Conservation (phyloP, 192 early-diverging fungal genomes). For the Umbelopsis sp. region DNA sequence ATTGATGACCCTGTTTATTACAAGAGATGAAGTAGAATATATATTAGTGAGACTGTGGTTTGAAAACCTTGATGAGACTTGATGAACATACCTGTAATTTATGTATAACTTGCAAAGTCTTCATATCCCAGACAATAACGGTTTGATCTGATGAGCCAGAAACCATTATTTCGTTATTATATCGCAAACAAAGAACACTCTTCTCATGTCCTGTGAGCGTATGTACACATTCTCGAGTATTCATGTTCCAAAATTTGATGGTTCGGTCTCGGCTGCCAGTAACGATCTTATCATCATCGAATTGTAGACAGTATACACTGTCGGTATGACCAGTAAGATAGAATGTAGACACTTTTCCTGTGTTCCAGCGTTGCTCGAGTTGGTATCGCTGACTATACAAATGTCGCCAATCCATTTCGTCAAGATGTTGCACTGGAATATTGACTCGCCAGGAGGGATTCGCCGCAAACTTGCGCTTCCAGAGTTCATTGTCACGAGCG, state of each 20-base stretch:
- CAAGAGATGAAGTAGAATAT: not conserved
- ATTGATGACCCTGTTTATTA: constrained; percentile 62
- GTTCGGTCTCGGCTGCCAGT: constrained; percentile 81
- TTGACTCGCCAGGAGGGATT: constrained; percentile 55
- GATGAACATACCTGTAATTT: constrained; percentile 49
- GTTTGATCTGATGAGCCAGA: constrained; percentile 90
- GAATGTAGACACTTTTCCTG: constrained; percentile 44
- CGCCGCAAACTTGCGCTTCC: constrained; percentile 65
- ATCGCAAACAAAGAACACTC: constrained; percentile 86
- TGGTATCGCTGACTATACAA: constrained; percentile 69
- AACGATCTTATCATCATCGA: constrained; percentile 74
- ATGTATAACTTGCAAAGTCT: constrained; percentile 40
- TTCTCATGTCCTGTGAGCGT: constrained; percentile 73
- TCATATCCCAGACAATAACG: constrained; percentile 87
- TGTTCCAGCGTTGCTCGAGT: constrained; percentile 69
- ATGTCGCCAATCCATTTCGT: constrained; percentile 67
- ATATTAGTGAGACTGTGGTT: not conserved
- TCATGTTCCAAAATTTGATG: constrained; percentile 86
- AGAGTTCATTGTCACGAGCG: constrained; percentile 71
- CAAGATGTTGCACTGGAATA: constrained; percentile 21
- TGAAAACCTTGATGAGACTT: not conserved
- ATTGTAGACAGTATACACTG: constrained; percentile 95
- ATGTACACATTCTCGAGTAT: constrained; percentile 57
- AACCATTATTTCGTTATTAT: constrained; percentile 75
- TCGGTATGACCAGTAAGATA: constrained; percentile 79